phyloP scores from a whole-genome alignment of 441 rosid species.

The Oxalis stricta region DNA sequence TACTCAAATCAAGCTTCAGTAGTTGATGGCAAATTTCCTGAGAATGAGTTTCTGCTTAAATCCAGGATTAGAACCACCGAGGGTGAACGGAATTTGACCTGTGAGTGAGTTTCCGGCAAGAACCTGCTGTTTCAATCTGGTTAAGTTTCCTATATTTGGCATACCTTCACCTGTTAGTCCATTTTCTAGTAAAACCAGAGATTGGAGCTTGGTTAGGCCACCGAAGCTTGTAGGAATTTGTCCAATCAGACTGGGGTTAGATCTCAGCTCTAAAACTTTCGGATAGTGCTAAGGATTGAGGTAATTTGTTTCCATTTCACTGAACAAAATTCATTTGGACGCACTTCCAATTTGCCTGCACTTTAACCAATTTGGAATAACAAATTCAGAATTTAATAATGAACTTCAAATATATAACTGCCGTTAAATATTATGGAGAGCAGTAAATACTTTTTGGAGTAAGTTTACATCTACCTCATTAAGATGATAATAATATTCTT shows the following conservation, averaged over 20 bases:
- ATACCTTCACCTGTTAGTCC: slow-evolving; percentile 47
- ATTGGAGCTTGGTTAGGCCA: slow-evolving; percentile 44
- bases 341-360: no score
- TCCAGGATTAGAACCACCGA: slow-evolving; percentile 55
- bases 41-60: slow-evolving; percentile 55
- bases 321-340: no score
- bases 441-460: no score
- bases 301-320: no score
- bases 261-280: slow-evolving; percentile 68
- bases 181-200: slow-evolving; percentile 61
- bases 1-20: slow-evolving; percentile 75
- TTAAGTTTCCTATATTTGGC: slow-evolving; percentile 30
- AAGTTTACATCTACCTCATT: no score
- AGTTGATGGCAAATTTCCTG: slow-evolving; percentile 51
- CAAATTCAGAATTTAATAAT: no score
- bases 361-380: no score
- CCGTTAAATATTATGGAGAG: no score
- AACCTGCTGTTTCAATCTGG: slow-evolving; percentile 48
- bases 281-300: no score
- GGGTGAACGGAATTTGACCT: slow-evolving; percentile 46
- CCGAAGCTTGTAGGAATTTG: slow-evolving; percentile 44
- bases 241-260: slow-evolving; percentile 65
- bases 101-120: slow-evolving; percentile 48
- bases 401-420: no score
- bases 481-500: no score